Percentiles rank a stretch among this genome's conserved stretches.
Evolutionary conservation across 2,329 filamentous ascomycete species (phyloP).

Genomic region (Penicillium brevicompactum): DNA sequence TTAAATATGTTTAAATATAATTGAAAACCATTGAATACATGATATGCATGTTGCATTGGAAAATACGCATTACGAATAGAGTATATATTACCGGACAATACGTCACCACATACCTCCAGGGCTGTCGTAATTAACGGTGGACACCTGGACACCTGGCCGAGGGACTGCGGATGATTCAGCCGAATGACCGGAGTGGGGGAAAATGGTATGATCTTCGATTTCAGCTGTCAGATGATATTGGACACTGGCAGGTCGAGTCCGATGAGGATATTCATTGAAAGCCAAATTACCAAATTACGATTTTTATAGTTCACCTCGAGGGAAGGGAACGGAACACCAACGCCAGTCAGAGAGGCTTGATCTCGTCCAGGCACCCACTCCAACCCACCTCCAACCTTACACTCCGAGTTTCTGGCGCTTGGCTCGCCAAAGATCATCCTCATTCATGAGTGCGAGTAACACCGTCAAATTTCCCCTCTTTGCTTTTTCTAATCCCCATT

Average conservation of each 20-base stretch:
- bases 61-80: too few species aligned
- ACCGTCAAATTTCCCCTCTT: not conserved
- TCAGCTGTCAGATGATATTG: not conserved
- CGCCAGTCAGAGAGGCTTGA: not conserved
- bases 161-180: not conserved
- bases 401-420: conserved; percentile 1
- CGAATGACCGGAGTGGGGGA: not conserved
- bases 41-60: too few species aligned
- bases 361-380: not conserved
- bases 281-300: not conserved
- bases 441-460: not conserved
- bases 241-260: not conserved
- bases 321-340: not conserved
- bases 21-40: too few species aligned
- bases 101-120: too few species aligned
- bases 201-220: conserved; percentile 4
- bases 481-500: not conserved
- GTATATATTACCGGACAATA: too few species aligned
- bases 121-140: too few species aligned
- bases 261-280: not conserved
- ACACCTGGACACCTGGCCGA: too few species aligned
- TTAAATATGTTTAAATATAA: too few species aligned
- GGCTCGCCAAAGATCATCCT: conserved; percentile 1
- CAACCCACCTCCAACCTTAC: not conserved
- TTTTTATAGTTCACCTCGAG: not conserved